Percentiles rank a stretch among this genome's conserved stretches.
Evolutionary conservation across 441 rosid genomes (phyloP).

Genomic region (Pelargonium exstipulatum): DNA sequence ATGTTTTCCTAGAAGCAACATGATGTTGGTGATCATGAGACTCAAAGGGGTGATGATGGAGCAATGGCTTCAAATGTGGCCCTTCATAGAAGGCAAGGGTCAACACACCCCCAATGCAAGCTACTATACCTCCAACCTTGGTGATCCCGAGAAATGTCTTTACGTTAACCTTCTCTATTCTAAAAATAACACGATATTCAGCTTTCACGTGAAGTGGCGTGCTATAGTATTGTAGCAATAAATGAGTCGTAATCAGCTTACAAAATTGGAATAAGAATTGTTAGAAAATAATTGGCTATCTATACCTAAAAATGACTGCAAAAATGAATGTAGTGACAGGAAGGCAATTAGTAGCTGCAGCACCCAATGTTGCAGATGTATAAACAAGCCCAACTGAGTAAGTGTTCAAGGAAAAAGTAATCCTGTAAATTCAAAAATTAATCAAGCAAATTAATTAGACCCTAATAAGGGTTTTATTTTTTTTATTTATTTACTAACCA

Average conservation of each 20-base stretch:
- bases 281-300: too few relatives aligned
- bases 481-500: neutral
- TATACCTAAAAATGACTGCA: constrained; percentile 26
- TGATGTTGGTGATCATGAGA: neutral
- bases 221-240: neutral
- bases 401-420: constrained; percentile 21
- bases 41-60: constrained; percentile 2
- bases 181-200: neutral
- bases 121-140: constrained; percentile 21
- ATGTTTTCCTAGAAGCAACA: constrained; percentile 7
- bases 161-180: constrained; percentile 24
- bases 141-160: constrained; percentile 19
- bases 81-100: constrained; percentile 25
- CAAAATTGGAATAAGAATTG: too few relatives aligned
- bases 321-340: constrained; percentile 27
- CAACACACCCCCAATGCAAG: constrained; percentile 26
- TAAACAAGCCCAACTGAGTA: constrained; percentile 20
- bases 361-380: constrained; percentile 24
- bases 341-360: constrained; percentile 22
- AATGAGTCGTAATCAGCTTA: too few relatives aligned
- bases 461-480: too few relatives aligned
- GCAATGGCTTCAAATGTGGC: constrained; percentile 15
- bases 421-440: constrained; percentile 8
- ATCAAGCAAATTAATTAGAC: neutral
- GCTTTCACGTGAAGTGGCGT: neutral